phyloP scores from a whole-genome alignment of 2,329 filamentous ascomycete genomes.

The Clarireedia homoeocarpa region DNA sequence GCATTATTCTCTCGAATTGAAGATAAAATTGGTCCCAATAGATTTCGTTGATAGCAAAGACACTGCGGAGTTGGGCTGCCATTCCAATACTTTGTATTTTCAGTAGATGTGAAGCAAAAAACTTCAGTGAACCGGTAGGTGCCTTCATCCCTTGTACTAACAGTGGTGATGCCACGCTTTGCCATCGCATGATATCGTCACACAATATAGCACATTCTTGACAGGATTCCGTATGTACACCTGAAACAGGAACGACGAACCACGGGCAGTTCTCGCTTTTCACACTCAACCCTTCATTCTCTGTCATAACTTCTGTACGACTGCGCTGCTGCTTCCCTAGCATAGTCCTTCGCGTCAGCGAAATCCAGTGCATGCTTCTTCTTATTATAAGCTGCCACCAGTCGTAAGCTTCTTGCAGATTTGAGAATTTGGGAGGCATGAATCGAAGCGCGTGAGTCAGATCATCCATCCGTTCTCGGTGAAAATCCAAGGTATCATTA shows the following conservation, averaged over 20 bases:
- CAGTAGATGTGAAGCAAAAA: constrained; percentile 6
- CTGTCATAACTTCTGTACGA: not conserved
- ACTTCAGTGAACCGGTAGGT: not conserved
- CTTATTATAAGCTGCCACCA: constrained; percentile 12
- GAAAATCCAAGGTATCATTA: not conserved
- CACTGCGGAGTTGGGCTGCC: constrained; percentile 1
- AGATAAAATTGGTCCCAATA: constrained; percentile 8
- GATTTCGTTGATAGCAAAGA: constrained; percentile 7
- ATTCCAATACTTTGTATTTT: constrained; percentile 10
- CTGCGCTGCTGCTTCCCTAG: not conserved
- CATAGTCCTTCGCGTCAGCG: not conserved
- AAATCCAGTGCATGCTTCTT: constrained; percentile 11
- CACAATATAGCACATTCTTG: constrained; percentile 9
- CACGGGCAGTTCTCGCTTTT: not conserved
- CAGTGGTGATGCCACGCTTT: constrained; percentile 4
- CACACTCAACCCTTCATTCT: not conserved
- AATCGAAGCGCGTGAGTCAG: not conserved
- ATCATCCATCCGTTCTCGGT: not conserved
- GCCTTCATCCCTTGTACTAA: not conserved
- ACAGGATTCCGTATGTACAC: not conserved
- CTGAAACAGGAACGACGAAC: not conserved
- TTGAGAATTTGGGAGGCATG: constrained; percentile 7
- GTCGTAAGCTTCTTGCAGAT: constrained; percentile 7
- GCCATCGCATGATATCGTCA: constrained; percentile 10
- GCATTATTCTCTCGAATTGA: constrained; percentile 9